Conservation (phyloP, 371 early-diverging fungal genomes). For the Mucor sp. region DNA sequence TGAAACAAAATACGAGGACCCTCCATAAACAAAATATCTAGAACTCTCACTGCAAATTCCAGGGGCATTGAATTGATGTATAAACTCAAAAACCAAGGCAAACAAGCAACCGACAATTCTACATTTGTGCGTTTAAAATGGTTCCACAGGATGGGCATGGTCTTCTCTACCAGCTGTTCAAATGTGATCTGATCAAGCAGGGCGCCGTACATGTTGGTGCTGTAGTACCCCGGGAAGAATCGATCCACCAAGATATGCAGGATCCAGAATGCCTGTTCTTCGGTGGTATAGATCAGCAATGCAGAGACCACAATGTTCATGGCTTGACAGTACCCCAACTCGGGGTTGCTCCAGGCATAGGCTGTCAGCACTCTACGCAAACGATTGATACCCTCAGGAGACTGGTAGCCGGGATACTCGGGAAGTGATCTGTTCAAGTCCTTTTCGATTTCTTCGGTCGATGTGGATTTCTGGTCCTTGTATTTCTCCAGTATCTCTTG, state of each 20-base stretch:
- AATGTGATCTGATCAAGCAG: conserved; percentile 94
- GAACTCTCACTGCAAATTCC: conserved; percentile 81
- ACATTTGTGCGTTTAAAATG: conserved; percentile 88
- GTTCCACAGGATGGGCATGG: conserved; percentile 76
- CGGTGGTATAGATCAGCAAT: conserved; percentile 89
- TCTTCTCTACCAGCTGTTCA: conserved; percentile 79
- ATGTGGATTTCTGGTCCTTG: conserved; percentile 65
- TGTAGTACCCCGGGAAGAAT: conserved; percentile 94
- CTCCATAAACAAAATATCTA: conserved; percentile 96
- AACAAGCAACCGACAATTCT: conserved; percentile 91
- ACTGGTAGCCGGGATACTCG: conserved; percentile 94
- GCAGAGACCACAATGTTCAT: conserved; percentile 98
- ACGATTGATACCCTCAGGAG: conserved; percentile 86
- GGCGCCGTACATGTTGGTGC: conserved; percentile 97
- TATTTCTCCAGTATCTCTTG: conserved; percentile 75
- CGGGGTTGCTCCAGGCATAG: conserved; percentile 85
- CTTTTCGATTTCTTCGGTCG: conserved; percentile 97
- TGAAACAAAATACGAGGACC: conserved; percentile 94
- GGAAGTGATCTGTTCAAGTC: conserved; percentile 93
- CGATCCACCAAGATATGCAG: conserved; percentile 88
- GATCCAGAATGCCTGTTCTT: conserved; percentile 97
- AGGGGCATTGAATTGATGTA: conserved; percentile 95
- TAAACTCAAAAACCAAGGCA: conserved; percentile 96
- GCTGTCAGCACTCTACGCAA: conserved; percentile 89
- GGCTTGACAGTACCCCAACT: conserved; percentile 98